Evolutionary conservation across 805 yeast species (phyloP), one percentile per base, ranked within the genome.

Genomic region (Myxozyma monticola): DNA sequence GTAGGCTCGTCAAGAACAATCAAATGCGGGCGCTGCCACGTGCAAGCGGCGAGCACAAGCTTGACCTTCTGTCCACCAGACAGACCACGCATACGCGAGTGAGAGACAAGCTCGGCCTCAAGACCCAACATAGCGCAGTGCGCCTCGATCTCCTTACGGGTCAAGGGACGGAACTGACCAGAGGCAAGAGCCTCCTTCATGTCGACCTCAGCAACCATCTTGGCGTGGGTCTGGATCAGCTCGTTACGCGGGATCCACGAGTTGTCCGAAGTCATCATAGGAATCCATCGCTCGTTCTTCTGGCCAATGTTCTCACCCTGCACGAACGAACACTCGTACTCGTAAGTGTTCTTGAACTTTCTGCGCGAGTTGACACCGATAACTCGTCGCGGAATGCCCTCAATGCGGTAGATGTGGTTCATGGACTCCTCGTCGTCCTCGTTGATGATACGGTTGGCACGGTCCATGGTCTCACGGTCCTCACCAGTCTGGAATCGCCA

Each of bases 401-500:
- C 99, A 71, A 93, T 83, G 85, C 88, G 89, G 90, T 89, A 93
- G 78, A 93, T 85, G 83, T 91, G 93, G 90, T 93, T 89, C 99
- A 93, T 93, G 72, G 95, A 88, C 76, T 84, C 81, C 81, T 90
- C 97, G 78, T 93, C 99, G 67, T 80, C 77, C 80, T 93, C 99
- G 72, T 86, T 89, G 75, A 93, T 89, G 75, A 85, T 91, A 83
- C 99, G 88, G 76, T 95, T 88, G 74, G 98, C 99, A 81, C 98
- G 88, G 83, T 93, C 99, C 99, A 93, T 93, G 78, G 99, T 93
- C 83, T 93, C 99, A 81, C 99, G 89, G 78, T 93, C 99, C 82
- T 93, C 99, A 90, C 99, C 99, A 73, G 99, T 93, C 82, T 93
- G 99, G 97, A 91, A 93, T 85, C 99, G 93, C 99, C 99, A 93